These are phyloP conservation scores for Talaromyces amestolkiae DNA, from an alignment of 2,329 filamentous ascomycete genomes.

Conservation along the genomic window DNA sequence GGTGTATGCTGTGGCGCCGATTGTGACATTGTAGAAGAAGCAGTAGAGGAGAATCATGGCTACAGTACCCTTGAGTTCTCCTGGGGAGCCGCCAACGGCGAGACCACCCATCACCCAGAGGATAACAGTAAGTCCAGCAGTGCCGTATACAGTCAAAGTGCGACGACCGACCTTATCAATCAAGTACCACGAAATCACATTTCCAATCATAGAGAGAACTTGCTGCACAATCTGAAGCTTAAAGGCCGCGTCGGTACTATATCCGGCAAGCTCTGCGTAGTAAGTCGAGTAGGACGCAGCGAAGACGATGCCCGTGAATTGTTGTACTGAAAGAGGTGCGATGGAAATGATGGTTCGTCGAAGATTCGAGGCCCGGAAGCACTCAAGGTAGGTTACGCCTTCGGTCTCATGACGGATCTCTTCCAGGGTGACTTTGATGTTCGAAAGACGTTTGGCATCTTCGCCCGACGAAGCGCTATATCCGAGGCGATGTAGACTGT, in stretches of 20 bases:
- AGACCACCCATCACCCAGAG: conserved; percentile 42
- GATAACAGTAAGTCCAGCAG: conserved; percentile 37
- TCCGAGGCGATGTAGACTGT: not conserved
- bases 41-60: conserved; percentile 39
- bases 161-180: conserved; percentile 40
- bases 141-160: conserved; percentile 38
- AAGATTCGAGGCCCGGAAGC: conserved; percentile 41
- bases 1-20: conserved; percentile 42
- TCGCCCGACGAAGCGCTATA: not conserved
- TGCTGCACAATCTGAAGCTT: conserved; percentile 42
- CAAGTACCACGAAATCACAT: conserved; percentile 41
- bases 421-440: conserved; percentile 4
- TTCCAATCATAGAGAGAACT: conserved; percentile 41
- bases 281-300: conserved; percentile 42
- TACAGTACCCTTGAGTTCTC: not conserved
- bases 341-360: conserved; percentile 43
- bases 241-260: conserved; percentile 27
- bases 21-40: conserved; percentile 42
- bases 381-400: conserved; percentile 41
- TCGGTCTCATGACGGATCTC: conserved; percentile 30
- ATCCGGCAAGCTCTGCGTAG: conserved; percentile 46
- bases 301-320: conserved; percentile 38
- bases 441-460: not conserved
- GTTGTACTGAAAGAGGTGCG: conserved; percentile 37
- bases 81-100: conserved; percentile 17